phyloP scores from a whole-genome alignment of 352 stramenopile species.

The Globisporangium uncinulatum region DNA sequence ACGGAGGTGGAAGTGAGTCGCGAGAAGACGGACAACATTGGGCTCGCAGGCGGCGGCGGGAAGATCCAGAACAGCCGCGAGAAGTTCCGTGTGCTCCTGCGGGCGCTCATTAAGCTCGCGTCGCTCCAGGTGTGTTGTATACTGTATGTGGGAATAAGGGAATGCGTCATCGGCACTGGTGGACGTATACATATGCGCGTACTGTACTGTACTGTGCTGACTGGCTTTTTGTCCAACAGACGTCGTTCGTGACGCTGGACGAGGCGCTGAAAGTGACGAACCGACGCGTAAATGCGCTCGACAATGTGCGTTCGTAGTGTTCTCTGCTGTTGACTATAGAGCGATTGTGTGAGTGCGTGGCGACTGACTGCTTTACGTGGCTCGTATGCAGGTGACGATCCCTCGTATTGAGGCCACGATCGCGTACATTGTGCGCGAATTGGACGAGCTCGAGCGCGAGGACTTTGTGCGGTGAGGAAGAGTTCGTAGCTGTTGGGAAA shows the following conservation, averaged over 20 bases:
- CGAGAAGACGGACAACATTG: conserved; percentile 94
- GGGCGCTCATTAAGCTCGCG: conserved; percentile 84
- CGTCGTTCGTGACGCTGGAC: conserved; percentile 98
- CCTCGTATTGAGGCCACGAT: conserved; percentile 96
- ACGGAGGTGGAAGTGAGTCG: conserved; percentile 93
- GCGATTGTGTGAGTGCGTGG: neutral
- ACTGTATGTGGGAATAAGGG: no score
- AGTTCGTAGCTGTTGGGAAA: neutral
- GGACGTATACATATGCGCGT: neutral
- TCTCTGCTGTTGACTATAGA: neutral
- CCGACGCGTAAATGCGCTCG: conserved; percentile 98
- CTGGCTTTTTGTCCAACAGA: conserved; percentile 83
- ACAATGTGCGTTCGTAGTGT: conserved; percentile 76
- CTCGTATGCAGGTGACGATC: conserved; percentile 91
- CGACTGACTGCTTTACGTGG: neutral
- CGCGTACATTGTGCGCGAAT: conserved; percentile 96
- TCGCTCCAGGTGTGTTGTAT: conserved; percentile 56
- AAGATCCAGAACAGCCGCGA: conserved; percentile 95
- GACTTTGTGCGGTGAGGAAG: conserved; percentile 80
- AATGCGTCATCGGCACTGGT: neutral
- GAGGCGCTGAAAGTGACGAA: conserved; percentile 99
- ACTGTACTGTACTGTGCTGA: conserved; percentile 13
- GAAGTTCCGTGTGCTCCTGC: conserved; percentile 82
- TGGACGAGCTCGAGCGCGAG: conserved; percentile 99
- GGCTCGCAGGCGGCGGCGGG: conserved; percentile 94